Conservation (phyloP, 2,329 filamentous ascomycete genomes). For the Fusarium scirpi region DNA sequence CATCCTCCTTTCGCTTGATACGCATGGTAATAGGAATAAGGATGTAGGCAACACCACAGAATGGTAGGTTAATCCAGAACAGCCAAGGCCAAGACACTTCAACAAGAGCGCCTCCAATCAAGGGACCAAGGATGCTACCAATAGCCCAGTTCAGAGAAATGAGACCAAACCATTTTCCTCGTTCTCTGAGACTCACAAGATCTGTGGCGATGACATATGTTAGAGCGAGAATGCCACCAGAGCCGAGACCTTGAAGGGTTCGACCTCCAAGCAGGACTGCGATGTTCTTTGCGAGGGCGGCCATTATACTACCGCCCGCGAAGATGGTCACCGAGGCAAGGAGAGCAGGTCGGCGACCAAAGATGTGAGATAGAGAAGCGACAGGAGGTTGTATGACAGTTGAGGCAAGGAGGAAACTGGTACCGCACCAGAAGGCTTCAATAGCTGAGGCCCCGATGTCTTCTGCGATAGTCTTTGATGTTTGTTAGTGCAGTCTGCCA, state of each 20-base stretch:
- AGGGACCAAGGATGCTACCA: conserved; percentile 58
- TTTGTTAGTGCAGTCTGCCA: neutral
- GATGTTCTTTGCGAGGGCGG: conserved; percentile 37
- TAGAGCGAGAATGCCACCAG: conserved; percentile 62
- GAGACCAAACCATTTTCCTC: conserved; percentile 56
- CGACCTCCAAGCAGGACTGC: conserved; percentile 60
- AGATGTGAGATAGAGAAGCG: conserved; percentile 43
- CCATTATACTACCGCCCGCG: conserved; percentile 37
- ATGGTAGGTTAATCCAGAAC: conserved; percentile 73
- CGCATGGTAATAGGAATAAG: conserved; percentile 37
- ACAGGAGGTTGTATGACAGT: conserved; percentile 43
- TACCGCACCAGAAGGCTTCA: conserved; percentile 44
- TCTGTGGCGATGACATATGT: conserved; percentile 61
- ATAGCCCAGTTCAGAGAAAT: conserved; percentile 64
- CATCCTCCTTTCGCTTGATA: conserved; percentile 32
- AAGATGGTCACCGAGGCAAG: conserved; percentile 39
- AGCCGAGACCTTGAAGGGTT: conserved; percentile 63
- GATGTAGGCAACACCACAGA: conserved; percentile 50
- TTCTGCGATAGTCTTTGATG: conserved; percentile 39
- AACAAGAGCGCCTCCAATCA: conserved; percentile 66
- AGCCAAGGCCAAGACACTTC: conserved; percentile 71
- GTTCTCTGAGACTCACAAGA: conserved; percentile 57
- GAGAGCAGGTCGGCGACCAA: conserved; percentile 38
- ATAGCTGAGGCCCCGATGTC: conserved; percentile 41
- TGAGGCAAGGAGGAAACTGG: conserved; percentile 43